Conservation (phyloP, 352 stramenopile genomes). For the Pythium dissotocum region DNA sequence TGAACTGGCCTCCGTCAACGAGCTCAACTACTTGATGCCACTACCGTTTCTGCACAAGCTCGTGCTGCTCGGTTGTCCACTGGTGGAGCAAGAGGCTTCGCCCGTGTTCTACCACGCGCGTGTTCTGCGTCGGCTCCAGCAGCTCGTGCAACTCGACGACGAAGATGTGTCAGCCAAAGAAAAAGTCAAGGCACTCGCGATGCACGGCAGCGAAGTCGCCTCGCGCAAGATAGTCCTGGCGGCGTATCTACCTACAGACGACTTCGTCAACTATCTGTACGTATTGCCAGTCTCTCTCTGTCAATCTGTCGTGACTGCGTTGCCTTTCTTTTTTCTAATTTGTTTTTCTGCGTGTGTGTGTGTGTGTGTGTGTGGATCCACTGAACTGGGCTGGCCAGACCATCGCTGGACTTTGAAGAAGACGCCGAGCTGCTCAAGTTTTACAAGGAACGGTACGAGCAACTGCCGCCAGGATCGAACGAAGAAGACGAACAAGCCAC, state of each 20-base stretch:
- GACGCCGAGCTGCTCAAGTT: constrained; percentile 19
- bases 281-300: constrained; percentile 16
- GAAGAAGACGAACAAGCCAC: not conserved
- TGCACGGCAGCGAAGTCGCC: constrained; percentile 69
- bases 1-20: constrained; percentile 50
- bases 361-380: not conserved
- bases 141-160: constrained; percentile 55
- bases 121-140: constrained; percentile 57
- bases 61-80: constrained; percentile 43
- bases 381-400: constrained; percentile 21
- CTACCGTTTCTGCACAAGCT: constrained; percentile 50
- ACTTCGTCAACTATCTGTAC: constrained; percentile 76
- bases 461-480: not conserved
- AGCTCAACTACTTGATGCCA: constrained; percentile 54
- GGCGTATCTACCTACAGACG: constrained; percentile 46
- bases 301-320: too few species aligned
- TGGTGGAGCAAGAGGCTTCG: constrained; percentile 39
- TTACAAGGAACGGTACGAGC: constrained; percentile 13
- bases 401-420: constrained; percentile 41
- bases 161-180: constrained; percentile 62
- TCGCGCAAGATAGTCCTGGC: constrained; percentile 58
- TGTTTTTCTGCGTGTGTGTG: not conserved
- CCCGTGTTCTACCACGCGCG: constrained; percentile 58
- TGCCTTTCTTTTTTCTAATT: constrained; percentile 13
- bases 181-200: constrained; percentile 73